phyloP scores from a whole-genome alignment of 257 asterid genomes.

The Scutellaria barbata region DNA sequence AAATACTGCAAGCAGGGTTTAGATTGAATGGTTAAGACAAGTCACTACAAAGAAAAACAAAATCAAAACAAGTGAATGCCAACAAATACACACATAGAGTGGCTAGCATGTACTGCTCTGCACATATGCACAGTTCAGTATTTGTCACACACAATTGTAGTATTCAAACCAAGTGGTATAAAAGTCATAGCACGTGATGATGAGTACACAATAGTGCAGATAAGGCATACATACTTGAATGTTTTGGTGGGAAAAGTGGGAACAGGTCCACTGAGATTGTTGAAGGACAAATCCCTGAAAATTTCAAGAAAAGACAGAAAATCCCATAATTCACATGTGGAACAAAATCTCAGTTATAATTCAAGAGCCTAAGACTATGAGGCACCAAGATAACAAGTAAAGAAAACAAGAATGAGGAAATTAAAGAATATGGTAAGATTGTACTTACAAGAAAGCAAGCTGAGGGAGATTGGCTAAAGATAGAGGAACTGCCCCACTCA shows the following conservation, averaged over 20 bases:
- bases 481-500: conserved; percentile 82
- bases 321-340: conserved; percentile 38
- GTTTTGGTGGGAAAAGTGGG: conserved; percentile 79
- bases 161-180: neutral
- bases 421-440: conserved; percentile 21
- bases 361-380: conserved; percentile 14
- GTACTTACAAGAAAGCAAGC: conserved; percentile 96
- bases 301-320: conserved; percentile 28
- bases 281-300: conserved; percentile 92
- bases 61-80: neutral
- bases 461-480: conserved; percentile 78
- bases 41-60: neutral
- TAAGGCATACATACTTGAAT: conserved; percentile 66
- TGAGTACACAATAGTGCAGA: conserved; percentile 30
- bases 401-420: conserved; percentile 32
- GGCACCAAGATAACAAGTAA: neutral
- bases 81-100: neutral
- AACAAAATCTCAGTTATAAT: conserved; percentile 22
- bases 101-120: neutral
- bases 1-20: conserved; percentile 49
- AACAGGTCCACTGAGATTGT: conserved; percentile 87
- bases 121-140: neutral
- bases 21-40: conserved; percentile 4
- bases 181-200: conserved; percentile 14
- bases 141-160: conserved; percentile 32